Conservation (phyloP, 768 basidiomycete species). For the Pleurotus salmoneostramineus region DNA sequence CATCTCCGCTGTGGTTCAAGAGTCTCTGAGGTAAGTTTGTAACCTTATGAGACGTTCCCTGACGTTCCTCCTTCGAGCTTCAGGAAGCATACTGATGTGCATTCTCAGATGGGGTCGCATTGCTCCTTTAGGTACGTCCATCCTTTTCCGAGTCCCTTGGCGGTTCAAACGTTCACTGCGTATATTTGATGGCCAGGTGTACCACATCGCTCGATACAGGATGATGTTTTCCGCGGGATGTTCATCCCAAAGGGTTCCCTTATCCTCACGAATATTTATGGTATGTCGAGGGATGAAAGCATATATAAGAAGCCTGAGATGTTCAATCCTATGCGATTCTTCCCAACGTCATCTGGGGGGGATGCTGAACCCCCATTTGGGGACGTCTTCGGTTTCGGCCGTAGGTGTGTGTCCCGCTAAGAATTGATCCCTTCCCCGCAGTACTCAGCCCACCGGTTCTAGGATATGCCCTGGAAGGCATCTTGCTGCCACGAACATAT, state of each 20-base stretch:
- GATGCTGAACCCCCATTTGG: background rate
- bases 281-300: background rate
- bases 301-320: conserved; percentile 9
- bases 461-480: no score
- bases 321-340: background rate
- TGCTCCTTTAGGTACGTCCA: conserved; percentile 6
- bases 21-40: conserved; percentile 8
- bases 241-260: conserved; percentile 19
- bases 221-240: conserved; percentile 24
- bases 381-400: background rate
- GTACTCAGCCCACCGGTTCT: no score
- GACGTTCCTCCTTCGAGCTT: background rate
- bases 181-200: conserved; percentile 8
- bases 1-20: conserved; percentile 21
- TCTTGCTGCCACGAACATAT: background rate
- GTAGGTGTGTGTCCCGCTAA: background rate
- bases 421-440: no score
- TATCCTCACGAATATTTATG: background rate
- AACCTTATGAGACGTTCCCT: no score
- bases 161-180: no score
- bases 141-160: background rate
- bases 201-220: conserved; percentile 17
- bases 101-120: conserved; percentile 6
- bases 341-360: background rate
- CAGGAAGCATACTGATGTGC: background rate